A percentile compares a stretch with the other conserved stretches of the same genome.
These are phyloP conservation scores for Vitis hybrid DNA, from an alignment of 177 flowering plant species.

Conservation along the genomic window DNA sequence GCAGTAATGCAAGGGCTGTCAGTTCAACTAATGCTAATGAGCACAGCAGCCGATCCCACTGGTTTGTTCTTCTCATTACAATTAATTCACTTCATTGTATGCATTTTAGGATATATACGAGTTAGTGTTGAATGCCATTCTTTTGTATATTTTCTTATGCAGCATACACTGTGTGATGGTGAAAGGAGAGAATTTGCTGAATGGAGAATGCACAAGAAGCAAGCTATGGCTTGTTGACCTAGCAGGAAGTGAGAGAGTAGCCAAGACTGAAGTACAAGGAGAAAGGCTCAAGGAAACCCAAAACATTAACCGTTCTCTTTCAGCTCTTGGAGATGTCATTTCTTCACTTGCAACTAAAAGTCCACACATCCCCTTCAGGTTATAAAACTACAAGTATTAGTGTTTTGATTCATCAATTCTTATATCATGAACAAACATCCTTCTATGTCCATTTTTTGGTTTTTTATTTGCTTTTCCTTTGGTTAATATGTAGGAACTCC, in stretches of 20 bases:
- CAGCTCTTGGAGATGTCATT: conserved; percentile 99
- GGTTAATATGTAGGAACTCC: conserved; percentile 66
- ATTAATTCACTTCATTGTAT: neutral
- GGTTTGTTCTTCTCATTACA: conserved; percentile 40
- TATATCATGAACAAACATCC: neutral
- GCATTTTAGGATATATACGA: neutral
- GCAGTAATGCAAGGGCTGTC: conserved; percentile 90
- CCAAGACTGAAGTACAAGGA: conserved; percentile 95
- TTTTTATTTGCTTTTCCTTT: neutral
- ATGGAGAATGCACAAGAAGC: conserved; percentile 92
- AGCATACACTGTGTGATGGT: conserved; percentile 98
- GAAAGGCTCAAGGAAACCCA: conserved; percentile 94
- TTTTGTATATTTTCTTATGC: conserved; percentile 21
- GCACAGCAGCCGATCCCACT: conserved; percentile 95
- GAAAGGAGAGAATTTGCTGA: conserved; percentile 82
- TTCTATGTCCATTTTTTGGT: neutral
- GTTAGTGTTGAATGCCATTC: conserved; percentile 4
- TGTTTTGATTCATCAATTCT: neutral
- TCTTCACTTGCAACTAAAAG: conserved; percentile 91
- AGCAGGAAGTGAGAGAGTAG: conserved; percentile 96
- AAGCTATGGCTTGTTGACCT: conserved; percentile 95
- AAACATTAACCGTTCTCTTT: conserved; percentile 88
- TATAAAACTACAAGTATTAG: neutral
- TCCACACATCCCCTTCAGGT: conserved; percentile 95
- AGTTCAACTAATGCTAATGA: conserved; percentile 89